Base-by-base conservation (phyloP, 169 alveolate species). In the Prorocentrum cordatum region DNA sequence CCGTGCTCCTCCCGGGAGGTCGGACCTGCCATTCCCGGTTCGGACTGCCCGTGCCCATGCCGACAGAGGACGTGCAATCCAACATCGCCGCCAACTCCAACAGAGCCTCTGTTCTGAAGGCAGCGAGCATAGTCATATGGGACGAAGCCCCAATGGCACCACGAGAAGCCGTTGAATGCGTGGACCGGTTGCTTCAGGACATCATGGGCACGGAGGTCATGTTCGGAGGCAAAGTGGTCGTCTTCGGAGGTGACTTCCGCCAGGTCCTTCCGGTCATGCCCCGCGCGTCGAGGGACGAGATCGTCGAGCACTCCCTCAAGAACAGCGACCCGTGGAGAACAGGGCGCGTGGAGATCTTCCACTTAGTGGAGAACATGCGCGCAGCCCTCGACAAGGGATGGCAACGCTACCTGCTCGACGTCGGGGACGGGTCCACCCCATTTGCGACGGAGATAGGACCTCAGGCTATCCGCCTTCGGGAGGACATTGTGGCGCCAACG, bases 1-100 rank as follows among this genome's bases (percentile, higher is more conserved):
- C 68, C 22, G 16, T 35, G 0, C 26, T 72, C 32, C 68, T 47
- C 0, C 84, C 84, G 0, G 68, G 84, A 0, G 68, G 54, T 5
- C 84, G 84, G 0, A 72, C 68, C 0, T 72, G 84, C 68, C 84
- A 47, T 26, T 47, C 84, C 0, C 67, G 84, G 16, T 72, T 72
- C 27, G 84, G 54, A 0, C 47, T 72, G 26, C 84, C 68, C 4
- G 84, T 47, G 54, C 35, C 84, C 33, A 1, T 47, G 0, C 84
- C 84, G 10, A 42, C 35, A 6, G 83, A 72, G 3, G 33, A 45
- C 16, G 68, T 47, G n/a, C 83, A 66, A 1, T 72, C 68, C 54
- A 18, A 22, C 6, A 50, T 45, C 24, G 47, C 38, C 2, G 83
- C 82, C 36, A 14, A 35, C 26, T 35, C 36, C 18, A 58, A 58